Percentiles rank a stretch among this genome's conserved stretches.
Conservation (phyloP, 768 basidiomycete species). For the Hygrophoropsis aurantiaca region DNA sequence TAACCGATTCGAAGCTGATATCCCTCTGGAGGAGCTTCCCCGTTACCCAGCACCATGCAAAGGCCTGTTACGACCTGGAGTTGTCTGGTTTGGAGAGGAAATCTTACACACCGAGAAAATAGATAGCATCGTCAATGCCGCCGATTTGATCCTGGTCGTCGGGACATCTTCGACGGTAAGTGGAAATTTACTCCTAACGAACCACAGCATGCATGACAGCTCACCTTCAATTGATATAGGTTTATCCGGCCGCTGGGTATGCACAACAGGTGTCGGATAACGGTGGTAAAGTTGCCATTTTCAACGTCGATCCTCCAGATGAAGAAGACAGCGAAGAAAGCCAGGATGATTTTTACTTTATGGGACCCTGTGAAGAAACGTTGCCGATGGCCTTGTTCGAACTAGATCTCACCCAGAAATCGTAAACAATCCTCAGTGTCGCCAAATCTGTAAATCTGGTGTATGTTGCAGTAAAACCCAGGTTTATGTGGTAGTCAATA, state of each 20-base stretch:
- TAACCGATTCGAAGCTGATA: constrained; percentile 20
- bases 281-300: constrained; percentile 42
- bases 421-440: constrained; percentile 88
- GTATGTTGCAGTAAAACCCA: not conserved
- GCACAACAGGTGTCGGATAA: constrained; percentile 30
- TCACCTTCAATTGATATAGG: constrained; percentile 24
- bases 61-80: constrained; percentile 47
- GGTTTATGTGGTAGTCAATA: not conserved
- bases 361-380: constrained; percentile 26
- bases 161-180: constrained; percentile 54
- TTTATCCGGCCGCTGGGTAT: constrained; percentile 44
- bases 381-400: not conserved
- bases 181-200: not conserved
- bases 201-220: not conserved
- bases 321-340: constrained; percentile 21
- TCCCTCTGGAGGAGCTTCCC: constrained; percentile 41
- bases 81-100: constrained; percentile 60
- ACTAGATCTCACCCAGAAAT: constrained; percentile 32
- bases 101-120: constrained; percentile 41
- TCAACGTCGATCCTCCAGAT: constrained; percentile 33
- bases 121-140: constrained; percentile 38
- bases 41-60: constrained; percentile 41
- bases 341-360: constrained; percentile 33
- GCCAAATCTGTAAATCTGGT: no score
- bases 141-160: constrained; percentile 53